Percentiles rank a stretch among this genome's conserved stretches.
These are phyloP conservation scores for Inga leiocalycina DNA, from an alignment of 306 rosid genomes.

Conservation along the genomic window DNA sequence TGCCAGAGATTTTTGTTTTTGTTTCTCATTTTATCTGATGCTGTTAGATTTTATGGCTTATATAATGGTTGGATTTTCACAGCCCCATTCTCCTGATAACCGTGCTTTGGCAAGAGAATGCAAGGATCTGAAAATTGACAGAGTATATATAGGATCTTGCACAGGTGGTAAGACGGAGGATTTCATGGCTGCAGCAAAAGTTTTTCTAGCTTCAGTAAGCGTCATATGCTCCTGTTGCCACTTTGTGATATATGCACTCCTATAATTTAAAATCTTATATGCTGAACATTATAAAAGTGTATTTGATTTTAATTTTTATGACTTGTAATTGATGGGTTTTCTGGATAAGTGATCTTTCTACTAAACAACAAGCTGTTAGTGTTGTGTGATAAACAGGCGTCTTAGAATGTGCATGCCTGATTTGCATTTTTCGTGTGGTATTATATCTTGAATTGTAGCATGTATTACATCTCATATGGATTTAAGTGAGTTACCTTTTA, in stretches of 20 bases:
- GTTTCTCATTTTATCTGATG: background rate
- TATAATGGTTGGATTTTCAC: conserved; percentile 34
- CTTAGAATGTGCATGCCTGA: conserved; percentile 9
- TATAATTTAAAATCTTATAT: background rate
- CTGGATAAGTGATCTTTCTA: background rate
- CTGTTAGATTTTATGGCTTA: conserved; percentile 20
- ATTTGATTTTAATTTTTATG: background rate
- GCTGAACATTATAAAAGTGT: background rate
- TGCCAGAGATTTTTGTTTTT: background rate
- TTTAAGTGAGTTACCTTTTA: background rate
- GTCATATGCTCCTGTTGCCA: conserved; percentile 28
- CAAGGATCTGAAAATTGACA: conserved; percentile 93
- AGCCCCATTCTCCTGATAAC: conserved; percentile 99
- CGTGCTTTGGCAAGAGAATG: conserved; percentile 95
- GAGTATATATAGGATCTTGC: conserved; percentile 95
- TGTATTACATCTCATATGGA: conserved; percentile 1
- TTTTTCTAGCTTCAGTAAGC: conserved; percentile 72
- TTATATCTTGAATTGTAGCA: conserved; percentile 2
- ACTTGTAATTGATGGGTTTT: conserved; percentile 8
- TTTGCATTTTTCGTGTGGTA: conserved; percentile 1
- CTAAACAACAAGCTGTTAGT: conserved; percentile 7
- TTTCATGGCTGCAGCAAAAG: conserved; percentile 82
- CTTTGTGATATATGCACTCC: background rate
- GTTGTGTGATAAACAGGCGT: conserved; percentile 3
- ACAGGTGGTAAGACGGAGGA: conserved; percentile 94